Conservation (phyloP, 768 basidiomycete species). For the Zangia roseola region DNA sequence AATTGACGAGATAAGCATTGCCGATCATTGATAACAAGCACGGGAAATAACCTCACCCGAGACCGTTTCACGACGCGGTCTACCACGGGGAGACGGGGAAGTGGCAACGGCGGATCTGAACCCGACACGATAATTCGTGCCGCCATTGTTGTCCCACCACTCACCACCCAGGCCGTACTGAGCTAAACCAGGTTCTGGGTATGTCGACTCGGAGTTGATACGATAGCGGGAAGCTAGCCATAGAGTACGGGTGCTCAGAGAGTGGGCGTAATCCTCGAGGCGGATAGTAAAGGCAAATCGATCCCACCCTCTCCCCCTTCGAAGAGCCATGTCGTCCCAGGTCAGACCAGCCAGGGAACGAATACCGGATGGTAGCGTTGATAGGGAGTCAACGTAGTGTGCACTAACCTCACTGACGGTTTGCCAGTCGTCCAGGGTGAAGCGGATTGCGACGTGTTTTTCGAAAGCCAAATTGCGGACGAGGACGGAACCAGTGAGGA, state of each 20-base stretch:
- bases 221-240: conserved; percentile 61
- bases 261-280: conserved; percentile 66
- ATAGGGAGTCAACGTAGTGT: conserved; percentile 44
- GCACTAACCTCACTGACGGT: conserved; percentile 84
- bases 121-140: conserved; percentile 71
- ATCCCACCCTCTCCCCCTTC: conserved; percentile 43
- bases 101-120: conserved; percentile 43
- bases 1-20: conserved; percentile 1
- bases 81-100: neutral
- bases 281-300: conserved; percentile 60
- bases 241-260: conserved; percentile 50
- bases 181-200: conserved; percentile 14
- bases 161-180: conserved; percentile 56
- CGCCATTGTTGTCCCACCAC: conserved; percentile 93
- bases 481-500: conserved; percentile 72
- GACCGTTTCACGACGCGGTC: conserved; percentile 19
- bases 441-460: conserved; percentile 82
- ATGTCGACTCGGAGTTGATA: conserved; percentile 19
- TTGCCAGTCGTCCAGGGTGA: conserved; percentile 93
- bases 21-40: neutral
- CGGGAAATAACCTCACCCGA: conserved; percentile 14
- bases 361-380: conserved; percentile 34
- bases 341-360: neutral
- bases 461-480: conserved; percentile 86
- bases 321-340: neutral